These are phyloP conservation scores for Malassezia psittaci DNA, from an alignment of 1,284 basidiomycete genomes.

Conservation along the genomic window DNA sequence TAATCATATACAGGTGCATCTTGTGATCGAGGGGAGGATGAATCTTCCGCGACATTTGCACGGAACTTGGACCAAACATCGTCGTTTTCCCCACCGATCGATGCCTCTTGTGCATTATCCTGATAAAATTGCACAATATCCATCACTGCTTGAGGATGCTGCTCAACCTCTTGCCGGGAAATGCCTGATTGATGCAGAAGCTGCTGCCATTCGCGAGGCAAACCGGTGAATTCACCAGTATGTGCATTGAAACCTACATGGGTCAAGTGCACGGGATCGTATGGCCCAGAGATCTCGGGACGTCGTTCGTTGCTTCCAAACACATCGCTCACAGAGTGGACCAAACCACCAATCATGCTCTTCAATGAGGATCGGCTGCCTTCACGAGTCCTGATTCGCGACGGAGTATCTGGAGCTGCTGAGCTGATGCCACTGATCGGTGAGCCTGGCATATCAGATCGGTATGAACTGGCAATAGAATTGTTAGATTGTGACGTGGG, in stretches of 20 bases:
- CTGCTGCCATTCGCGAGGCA: slow-evolving; percentile 99
- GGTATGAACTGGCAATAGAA: not conserved
- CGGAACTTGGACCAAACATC: slow-evolving; percentile 48
- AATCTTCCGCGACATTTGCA: slow-evolving; percentile 20
- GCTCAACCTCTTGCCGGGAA: slow-evolving; percentile 85
- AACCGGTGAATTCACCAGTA: slow-evolving; percentile 79
- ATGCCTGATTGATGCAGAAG: slow-evolving; percentile 92
- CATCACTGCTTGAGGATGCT: slow-evolving; percentile 95
- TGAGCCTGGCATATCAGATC: not conserved
- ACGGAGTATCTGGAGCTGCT: not conserved
- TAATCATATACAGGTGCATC: no score
- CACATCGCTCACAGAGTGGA: slow-evolving; percentile 46
- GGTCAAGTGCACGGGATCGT: slow-evolving; percentile 98
- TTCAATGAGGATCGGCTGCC: slow-evolving; percentile 28
- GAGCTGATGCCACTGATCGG: not conserved
- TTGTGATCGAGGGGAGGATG: not conserved
- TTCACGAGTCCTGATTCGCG: not conserved
- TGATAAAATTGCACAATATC: slow-evolving; percentile 99
- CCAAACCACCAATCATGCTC: slow-evolving; percentile 47
- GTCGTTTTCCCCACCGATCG: slow-evolving; percentile 26
- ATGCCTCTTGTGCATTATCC: slow-evolving; percentile 52
- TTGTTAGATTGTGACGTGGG: not conserved
- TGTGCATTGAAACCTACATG: slow-evolving; percentile 99
- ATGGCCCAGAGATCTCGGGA: slow-evolving; percentile 87
- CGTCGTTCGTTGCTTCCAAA: slow-evolving; percentile 68